Evolutionary conservation across 441 rosid genomes (phyloP), one percentile per base, ranked within the genome.

Genomic region (Erysimum cheiri): DNA sequence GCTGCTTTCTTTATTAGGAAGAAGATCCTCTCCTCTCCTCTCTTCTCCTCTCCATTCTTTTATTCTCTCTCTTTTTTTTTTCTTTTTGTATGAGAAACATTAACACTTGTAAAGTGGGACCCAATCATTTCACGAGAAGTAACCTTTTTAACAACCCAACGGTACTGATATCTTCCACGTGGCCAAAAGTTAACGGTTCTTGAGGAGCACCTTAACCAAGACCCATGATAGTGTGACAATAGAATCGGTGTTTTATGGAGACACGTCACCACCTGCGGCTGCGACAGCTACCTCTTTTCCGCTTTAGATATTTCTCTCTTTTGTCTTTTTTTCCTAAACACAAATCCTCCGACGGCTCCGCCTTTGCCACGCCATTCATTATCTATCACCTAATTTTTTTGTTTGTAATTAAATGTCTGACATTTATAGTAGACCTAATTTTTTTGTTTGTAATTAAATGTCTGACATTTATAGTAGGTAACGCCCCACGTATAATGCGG

Each of bases 261-360:
- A 58, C 77, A 72, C 71, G 71, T 72, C 71, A 65, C 61, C 33
- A 4, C 50, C 31, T 61, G 28, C 39, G 62, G n/a, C 69, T 32
- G 48, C 26, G 31, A 55, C 70, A 55, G 41, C 55, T 63, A 19
- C 19, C n/a, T 31, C 52, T 37, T 32, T 56, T 44, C 67, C 39
- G 14, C 33, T 4, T 1, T 11, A 54, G 53, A 72, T 72, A 72
- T 64, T 47, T 64, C 32, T 63, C 70, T 54, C 55, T 10, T 71
- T 60, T 29, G 58, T 60, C 41, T n/a, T 50, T 11, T 13, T 19
- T n/a, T n/a, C n/a, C 0, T 44, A n/a, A 47, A 59, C 4, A 32
- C 39, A 47, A 39, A 2, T 39, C 14, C 31, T 62, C 11, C 19
- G 31, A 61, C 47, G 75, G 68, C 69, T 62, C 55, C 52, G 24